Base-by-base conservation (phyloP, 805 yeast species). In the Scheffersomyces spartinae region DNA sequence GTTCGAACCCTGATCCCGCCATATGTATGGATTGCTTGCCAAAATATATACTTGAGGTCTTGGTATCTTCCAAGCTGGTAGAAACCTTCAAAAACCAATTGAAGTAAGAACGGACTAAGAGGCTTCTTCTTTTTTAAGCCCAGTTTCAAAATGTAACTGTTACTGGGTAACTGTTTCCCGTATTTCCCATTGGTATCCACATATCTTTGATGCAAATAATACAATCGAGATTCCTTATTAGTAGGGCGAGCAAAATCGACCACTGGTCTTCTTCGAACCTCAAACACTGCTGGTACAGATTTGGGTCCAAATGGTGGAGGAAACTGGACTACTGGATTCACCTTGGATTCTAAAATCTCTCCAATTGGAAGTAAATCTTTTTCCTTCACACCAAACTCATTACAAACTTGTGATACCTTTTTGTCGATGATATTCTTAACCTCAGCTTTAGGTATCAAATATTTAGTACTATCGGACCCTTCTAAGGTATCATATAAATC, bases 21-120 rank as follows among this genome's bases (percentile, higher is more conserved):
- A n/a, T n/a, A n/a, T n/a, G n/a, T n/a, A n/a, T n/a, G n/a, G n/a
- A n/a, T n/a, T n/a, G n/a, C n/a, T n/a, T n/a, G n/a, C n/a, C n/a
- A n/a, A n/a, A n/a, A n/a, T n/a, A n/a, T n/a, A n/a, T n/a, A n/a
- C n/a, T n/a, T n/a, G n/a, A 51, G 52, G 26, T 55, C 60, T 10
- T 36, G 34, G 13, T 41, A 32, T 26, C 40, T 42, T 4, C 62
- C 63, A 23, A 58, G 30, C 13, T 42, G 38, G 18, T 41, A 20
- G 13, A 61, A 36, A 2, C 47, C 48, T 21, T 56, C 60, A 17
- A 59, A 33, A 5, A 42, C 40, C n/a, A 35, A 33, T 27, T 43
- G 43, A 13, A 58, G 29, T 17, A 56, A 26, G 26, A 54, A 57
- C 29, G 43, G 47, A 34, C 58, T 60, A 21, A 57, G 31, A 7